Conservation (phyloP, 495 filamentous ascomycete genomes). For the Neurospora sp. region DNA sequence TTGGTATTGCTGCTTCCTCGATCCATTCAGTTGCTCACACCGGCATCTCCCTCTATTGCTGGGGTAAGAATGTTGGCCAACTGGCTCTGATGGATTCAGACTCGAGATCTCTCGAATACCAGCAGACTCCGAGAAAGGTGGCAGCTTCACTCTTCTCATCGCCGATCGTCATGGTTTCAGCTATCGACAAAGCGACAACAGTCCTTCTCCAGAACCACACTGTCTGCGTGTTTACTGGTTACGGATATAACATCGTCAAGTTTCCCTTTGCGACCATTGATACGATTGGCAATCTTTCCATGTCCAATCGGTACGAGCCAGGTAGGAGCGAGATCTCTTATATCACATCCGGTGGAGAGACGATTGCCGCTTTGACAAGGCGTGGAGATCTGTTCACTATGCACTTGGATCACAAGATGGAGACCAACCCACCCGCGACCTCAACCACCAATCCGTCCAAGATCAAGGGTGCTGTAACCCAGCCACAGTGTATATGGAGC, state of each 20-base stretch:
- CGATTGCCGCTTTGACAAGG: slow-evolving; percentile 74
- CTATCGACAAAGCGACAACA: slow-evolving; percentile 83
- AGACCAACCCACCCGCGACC: slow-evolving; percentile 45
- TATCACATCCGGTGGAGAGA: slow-evolving; percentile 76
- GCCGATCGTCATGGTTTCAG: slow-evolving; percentile 67
- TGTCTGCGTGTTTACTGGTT: slow-evolving; percentile 87
- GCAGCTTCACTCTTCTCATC: slow-evolving; percentile 75
- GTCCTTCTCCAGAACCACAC: slow-evolving; percentile 78
- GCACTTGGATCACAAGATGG: slow-evolving; percentile 53
- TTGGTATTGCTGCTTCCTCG: slow-evolving; percentile 81
- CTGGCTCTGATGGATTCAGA: slow-evolving; percentile 91
- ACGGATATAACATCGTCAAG: slow-evolving; percentile 76
- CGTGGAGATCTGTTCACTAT: slow-evolving; percentile 81
- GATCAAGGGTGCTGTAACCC: slow-evolving; percentile 64
- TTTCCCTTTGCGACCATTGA: slow-evolving; percentile 65
- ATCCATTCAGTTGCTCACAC: slow-evolving; percentile 90
- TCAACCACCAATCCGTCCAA: slow-evolving; percentile 88
- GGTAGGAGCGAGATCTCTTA: slow-evolving; percentile 55
- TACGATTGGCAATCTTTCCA: slow-evolving; percentile 54
- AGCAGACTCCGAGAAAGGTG: slow-evolving; percentile 74
- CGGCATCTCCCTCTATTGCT: slow-evolving; percentile 71
- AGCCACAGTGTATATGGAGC: slow-evolving; percentile 75
- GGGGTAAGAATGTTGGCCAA: slow-evolving; percentile 93
- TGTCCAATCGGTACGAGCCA: slow-evolving; percentile 55
- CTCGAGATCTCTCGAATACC: slow-evolving; percentile 74